Conservation (phyloP, 2,329 filamentous ascomycete genomes). For the Venturia carpophila region DNA sequence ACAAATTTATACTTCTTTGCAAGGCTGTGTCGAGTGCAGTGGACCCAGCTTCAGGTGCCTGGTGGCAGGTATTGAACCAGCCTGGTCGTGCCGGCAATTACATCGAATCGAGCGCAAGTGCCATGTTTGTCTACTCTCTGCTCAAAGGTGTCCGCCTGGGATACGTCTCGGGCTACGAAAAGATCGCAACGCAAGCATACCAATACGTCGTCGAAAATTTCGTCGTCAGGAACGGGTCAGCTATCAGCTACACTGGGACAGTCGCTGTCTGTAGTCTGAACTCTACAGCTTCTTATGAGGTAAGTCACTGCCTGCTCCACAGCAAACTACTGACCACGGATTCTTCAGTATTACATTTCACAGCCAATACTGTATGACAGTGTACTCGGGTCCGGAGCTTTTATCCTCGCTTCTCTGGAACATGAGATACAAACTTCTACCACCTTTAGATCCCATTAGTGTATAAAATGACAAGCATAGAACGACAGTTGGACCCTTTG, state of each 20-base stretch:
- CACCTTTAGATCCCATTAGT: neutral
- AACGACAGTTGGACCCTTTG: neutral
- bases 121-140: conserved; percentile 50
- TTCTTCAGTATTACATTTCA: conserved; percentile 37
- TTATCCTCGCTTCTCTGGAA: conserved; percentile 26
- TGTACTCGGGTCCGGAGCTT: conserved; percentile 23
- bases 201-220: conserved; percentile 23
- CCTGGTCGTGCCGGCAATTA: conserved; percentile 47
- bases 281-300: conserved; percentile 21
- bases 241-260: conserved; percentile 29
- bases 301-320: conserved; percentile 19
- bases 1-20: conserved; percentile 28
- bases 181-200: conserved; percentile 34
- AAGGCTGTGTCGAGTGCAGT: conserved; percentile 32
- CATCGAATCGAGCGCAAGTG: conserved; percentile 51
- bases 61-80: conserved; percentile 51
- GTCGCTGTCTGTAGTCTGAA: conserved; percentile 24
- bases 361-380: conserved; percentile 29
- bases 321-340: neutral
- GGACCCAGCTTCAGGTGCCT: conserved; percentile 39
- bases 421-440: conserved; percentile 14
- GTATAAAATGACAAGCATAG: neutral
- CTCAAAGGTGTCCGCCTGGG: conserved; percentile 40
- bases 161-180: conserved; percentile 25
- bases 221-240: conserved; percentile 23